Conservation (phyloP, 768 basidiomycete genomes). For the Boletales sp. region DNA sequence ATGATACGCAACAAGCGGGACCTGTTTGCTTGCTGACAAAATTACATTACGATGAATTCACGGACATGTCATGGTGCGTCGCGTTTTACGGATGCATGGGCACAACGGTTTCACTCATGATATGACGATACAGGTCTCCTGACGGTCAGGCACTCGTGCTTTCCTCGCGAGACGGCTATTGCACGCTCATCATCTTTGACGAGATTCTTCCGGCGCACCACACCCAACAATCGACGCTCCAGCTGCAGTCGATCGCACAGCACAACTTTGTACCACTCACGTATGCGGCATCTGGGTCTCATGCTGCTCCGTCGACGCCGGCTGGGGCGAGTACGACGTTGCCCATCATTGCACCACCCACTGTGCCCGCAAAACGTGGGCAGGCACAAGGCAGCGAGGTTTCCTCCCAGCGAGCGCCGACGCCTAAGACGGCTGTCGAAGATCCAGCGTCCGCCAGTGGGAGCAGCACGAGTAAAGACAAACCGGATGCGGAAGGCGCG, state of each 20-base stretch:
- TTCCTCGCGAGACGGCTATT: constrained; percentile 94
- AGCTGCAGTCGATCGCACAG: constrained; percentile 87
- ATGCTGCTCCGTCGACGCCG: constrained; percentile 23
- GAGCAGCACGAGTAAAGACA: constrained; percentile 10
- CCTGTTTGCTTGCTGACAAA: constrained; percentile 91
- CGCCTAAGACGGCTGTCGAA: constrained; percentile 29
- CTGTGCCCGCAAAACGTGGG: constrained; percentile 33
- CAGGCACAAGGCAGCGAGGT: constrained; percentile 28
- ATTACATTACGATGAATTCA: constrained; percentile 96
- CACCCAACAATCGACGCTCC: constrained; percentile 87
- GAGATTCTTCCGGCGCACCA: constrained; percentile 87
- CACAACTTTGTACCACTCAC: constrained; percentile 70
- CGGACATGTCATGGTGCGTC: constrained; percentile 90
- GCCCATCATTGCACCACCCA: constrained; percentile 30
- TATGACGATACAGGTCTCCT: constrained; percentile 66
- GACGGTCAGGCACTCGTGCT: constrained; percentile 93
- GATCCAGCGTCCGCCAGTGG: constrained; percentile 14
- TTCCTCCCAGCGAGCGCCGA: constrained; percentile 14
- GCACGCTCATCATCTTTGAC: constrained; percentile 92
- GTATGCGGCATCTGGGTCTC: constrained; percentile 17
- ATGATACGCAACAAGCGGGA: constrained; percentile 94
- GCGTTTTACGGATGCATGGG: neutral
- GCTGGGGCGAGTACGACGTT: constrained; percentile 33
- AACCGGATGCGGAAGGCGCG: constrained; percentile 15
- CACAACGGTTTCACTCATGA: constrained; percentile 4